Base-by-base conservation (phyloP, 768 basidiomycete species). In the Hypholoma sublateritium region DNA sequence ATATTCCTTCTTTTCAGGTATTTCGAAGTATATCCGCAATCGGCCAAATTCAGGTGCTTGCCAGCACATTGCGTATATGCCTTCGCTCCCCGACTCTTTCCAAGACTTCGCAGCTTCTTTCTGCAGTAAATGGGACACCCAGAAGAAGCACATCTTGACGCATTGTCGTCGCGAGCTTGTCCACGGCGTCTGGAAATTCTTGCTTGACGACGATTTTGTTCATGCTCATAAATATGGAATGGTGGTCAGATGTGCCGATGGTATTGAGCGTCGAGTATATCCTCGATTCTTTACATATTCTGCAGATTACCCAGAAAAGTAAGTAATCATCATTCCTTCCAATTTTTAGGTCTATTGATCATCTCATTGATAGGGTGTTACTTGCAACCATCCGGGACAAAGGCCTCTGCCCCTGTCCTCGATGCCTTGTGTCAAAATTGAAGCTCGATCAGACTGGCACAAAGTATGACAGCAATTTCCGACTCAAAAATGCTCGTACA, bases 1-100 rank as follows among this genome's bases (percentile, higher is more conserved):
- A 0, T 80, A 79, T 53, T 22, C 74, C 6, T 69, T 65, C 51
- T 69, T 78, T 32, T 76, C 74, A 1, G 74, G 74, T 44, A 62
- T 70, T 12, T 77, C 76, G 0, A 82, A 81, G 60, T 79, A 78
- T 50, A 56, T 66, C 2, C 63, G 70, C 1, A 60, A 59, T 3
- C 62, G 63, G 14, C 74, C 74, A 3, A 63, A 59, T 8, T 65
- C 66, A 0, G 62, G 65, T 19, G 67, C 75, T 3, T 64, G 65
- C 21, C 73, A 80, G 56, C 77, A 77, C 53, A 9, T 79, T 2
- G 78, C 74, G 11, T 80, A 79, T 61, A 70, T 82, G 21, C 77
- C 77, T 0, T 63, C 66, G 12, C 32, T 76, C 5, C 70, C 70
- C 0, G 71, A 71, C 45, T 28, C 53, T 1, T 58, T 74, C 14